These are phyloP conservation scores for Neocatenulostroma microsporum DNA, from an alignment of 2,329 filamentous ascomycete genomes.

Conservation along the genomic window DNA sequence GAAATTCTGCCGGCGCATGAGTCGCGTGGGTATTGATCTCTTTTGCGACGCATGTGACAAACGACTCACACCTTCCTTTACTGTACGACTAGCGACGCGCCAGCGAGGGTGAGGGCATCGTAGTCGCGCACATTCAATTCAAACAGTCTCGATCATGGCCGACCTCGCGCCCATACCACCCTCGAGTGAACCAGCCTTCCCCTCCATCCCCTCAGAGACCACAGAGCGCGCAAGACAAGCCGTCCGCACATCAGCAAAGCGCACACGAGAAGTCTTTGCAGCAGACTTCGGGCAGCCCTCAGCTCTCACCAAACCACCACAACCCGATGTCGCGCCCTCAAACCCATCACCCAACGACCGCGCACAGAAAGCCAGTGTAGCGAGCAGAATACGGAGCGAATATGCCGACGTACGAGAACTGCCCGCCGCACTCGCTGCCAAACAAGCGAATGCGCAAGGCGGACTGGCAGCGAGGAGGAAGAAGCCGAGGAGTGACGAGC, in stretches of 20 bases:
- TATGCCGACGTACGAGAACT: slow-evolving; percentile 72
- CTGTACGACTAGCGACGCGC: no score
- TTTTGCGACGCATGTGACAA: neutral
- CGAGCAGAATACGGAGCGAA: slow-evolving; percentile 59
- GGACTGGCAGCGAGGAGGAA: slow-evolving; percentile 56
- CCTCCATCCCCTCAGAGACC: slow-evolving; percentile 16
- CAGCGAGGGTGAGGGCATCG: no score
- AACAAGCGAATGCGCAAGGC: slow-evolving; percentile 58
- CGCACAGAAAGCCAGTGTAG: slow-evolving; percentile 42
- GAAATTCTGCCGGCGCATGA: neutral
- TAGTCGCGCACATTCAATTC: no score
- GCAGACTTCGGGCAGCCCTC: slow-evolving; percentile 42
- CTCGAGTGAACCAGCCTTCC: slow-evolving; percentile 4
- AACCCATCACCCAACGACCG: slow-evolving; percentile 39
- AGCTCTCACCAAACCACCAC: slow-evolving; percentile 35
- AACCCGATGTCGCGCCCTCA: slow-evolving; percentile 37
- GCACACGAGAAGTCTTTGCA: slow-evolving; percentile 48
- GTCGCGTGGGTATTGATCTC: neutral
- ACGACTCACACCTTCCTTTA: no score
- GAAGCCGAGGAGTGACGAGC: slow-evolving; percentile 49
- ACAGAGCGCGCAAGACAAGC: slow-evolving; percentile 21
- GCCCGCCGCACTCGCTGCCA: slow-evolving; percentile 68
- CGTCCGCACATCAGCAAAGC: slow-evolving; percentile 44
- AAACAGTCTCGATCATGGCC: no score
- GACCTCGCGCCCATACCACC: slow-evolving; percentile 7